Percentiles rank a stretch among this genome's conserved stretches.
Evolutionary conservation across 1,284 basidiomycete species (phyloP).

Genomic region (Pholiota adiposa): DNA sequence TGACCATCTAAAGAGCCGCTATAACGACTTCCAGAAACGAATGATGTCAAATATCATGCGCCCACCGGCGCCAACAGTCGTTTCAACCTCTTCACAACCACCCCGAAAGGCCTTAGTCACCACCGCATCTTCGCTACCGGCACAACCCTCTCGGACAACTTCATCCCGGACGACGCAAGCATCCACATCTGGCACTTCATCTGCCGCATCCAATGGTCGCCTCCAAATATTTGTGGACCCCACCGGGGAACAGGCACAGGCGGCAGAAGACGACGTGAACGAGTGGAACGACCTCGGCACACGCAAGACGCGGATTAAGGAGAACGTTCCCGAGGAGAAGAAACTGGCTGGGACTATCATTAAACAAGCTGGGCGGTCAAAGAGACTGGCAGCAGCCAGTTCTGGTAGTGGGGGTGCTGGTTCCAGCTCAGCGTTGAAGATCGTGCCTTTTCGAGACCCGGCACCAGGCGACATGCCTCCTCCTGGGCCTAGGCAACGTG

Average conservation of each 20-base stretch:
- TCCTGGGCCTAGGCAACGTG: slow-evolving; percentile 20
- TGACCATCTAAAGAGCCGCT: slow-evolving; percentile 75
- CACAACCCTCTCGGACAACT: slow-evolving; percentile 27
- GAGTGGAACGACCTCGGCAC: slow-evolving; percentile 74
- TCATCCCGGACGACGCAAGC: slow-evolving; percentile 21
- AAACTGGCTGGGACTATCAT: slow-evolving; percentile 69
- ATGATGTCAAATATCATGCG: slow-evolving; percentile 59
- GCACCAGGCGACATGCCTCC: slow-evolving; percentile 43
- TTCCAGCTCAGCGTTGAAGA: slow-evolving; percentile 44
- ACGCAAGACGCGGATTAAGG: slow-evolving; percentile 74
- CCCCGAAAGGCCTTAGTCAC: slow-evolving; percentile 39
- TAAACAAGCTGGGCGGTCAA: slow-evolving; percentile 59
- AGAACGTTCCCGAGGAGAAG: slow-evolving; percentile 70
- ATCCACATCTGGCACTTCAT: slow-evolving; percentile 20
- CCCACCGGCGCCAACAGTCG: slow-evolving; percentile 36
- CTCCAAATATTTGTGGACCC: slow-evolving; percentile 76
- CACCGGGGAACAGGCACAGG: slow-evolving; percentile 49
- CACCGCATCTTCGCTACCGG: slow-evolving; percentile 31
- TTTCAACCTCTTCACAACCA: slow-evolving; percentile 35
- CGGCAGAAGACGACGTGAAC: slow-evolving; percentile 42
- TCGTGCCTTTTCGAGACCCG: slow-evolving; percentile 61
- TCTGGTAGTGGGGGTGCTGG: slow-evolving; percentile 32
- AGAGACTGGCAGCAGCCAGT: slow-evolving; percentile 51
- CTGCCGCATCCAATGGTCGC: slow-evolving; percentile 53
- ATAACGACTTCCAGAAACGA: slow-evolving; percentile 83